These are phyloP conservation scores for Curvularia spicifera DNA, from an alignment of 2,329 filamentous ascomycete genomes.

Conservation along the genomic window DNA sequence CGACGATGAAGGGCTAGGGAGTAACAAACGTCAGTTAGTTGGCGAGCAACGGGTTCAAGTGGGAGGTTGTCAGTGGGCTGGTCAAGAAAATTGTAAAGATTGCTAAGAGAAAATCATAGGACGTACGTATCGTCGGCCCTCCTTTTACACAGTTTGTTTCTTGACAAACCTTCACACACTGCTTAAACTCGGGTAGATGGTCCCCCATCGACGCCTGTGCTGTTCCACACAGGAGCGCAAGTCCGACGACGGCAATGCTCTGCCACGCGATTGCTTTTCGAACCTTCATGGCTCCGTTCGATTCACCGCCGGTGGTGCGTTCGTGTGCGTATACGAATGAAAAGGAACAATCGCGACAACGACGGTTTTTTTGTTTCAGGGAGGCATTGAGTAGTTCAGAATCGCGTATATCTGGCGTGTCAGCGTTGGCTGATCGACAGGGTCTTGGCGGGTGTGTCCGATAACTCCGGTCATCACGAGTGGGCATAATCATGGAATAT, in stretches of 20 bases:
- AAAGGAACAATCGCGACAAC: background rate
- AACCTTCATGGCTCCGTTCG: slow-evolving; percentile 33
- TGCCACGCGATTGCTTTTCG: slow-evolving; percentile 34
- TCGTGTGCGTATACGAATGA: background rate
- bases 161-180: slow-evolving; percentile 73
- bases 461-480: background rate
- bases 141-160: background rate
- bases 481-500: too few species aligned
- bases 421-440: slow-evolving; percentile 8
- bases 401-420: slow-evolving; percentile 1
- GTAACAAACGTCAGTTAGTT: background rate
- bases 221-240: slow-evolving; percentile 41
- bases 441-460: slow-evolving; percentile 11
- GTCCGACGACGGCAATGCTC: slow-evolving; percentile 17
- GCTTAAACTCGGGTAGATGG: slow-evolving; percentile 80
- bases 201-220: slow-evolving; percentile 80
- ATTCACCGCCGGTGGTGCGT: background rate
- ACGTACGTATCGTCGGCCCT: background rate
- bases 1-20: slow-evolving; percentile 77
- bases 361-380: slow-evolving; percentile 3
- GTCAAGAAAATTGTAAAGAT: background rate
- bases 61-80: too few species aligned
- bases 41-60: too few species aligned
- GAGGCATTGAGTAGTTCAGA: background rate
- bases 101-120: background rate